Evolutionary conservation across 768 basidiomycete species (phyloP).

Genomic region (Imleria badia): DNA sequence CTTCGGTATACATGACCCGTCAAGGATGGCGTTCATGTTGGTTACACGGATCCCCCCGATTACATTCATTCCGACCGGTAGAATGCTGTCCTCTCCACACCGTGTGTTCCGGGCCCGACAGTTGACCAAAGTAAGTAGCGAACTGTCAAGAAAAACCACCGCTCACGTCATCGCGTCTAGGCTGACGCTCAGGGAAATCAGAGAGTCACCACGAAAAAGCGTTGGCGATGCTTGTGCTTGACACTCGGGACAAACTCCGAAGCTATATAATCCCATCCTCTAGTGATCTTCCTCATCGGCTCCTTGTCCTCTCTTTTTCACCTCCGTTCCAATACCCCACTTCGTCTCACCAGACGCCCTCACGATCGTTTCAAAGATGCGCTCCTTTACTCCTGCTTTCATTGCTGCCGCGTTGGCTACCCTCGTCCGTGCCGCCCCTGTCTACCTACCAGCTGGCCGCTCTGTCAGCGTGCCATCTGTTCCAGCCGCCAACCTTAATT

Average conservation of each 20-base stretch:
- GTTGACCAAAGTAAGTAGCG: conserved; percentile 9
- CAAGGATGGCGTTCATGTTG: not conserved
- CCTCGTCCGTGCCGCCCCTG: conserved; percentile 26
- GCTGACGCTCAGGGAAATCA: not conserved
- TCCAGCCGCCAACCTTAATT: too few relatives aligned
- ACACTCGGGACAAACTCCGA: not conserved
- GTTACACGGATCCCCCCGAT: not conserved
- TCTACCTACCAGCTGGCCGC: not conserved
- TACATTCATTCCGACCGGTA: not conserved
- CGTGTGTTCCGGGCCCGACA: conserved; percentile 6
- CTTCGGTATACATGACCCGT: too few relatives aligned
- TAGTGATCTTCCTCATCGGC: conserved; percentile 11
- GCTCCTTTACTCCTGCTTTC: conserved; percentile 31
- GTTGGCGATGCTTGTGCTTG: not conserved
- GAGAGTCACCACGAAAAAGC: not conserved
- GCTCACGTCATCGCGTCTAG: conserved; percentile 7
- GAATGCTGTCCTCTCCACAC: conserved; percentile 12
- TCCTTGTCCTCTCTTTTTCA: conserved; percentile 15
- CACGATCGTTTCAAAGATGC: conserved; percentile 39
- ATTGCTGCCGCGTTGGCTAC: conserved; percentile 31
- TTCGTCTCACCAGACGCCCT: conserved; percentile 18
- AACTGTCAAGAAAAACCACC: conserved; percentile 1
- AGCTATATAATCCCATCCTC: conserved; percentile 19
- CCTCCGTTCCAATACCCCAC: not conserved
- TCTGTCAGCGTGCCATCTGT: too few relatives aligned